These are phyloP conservation scores for Aristolochia fimbriata DNA, from an alignment of 164 flowering plant genomes.

Conservation along the genomic window DNA sequence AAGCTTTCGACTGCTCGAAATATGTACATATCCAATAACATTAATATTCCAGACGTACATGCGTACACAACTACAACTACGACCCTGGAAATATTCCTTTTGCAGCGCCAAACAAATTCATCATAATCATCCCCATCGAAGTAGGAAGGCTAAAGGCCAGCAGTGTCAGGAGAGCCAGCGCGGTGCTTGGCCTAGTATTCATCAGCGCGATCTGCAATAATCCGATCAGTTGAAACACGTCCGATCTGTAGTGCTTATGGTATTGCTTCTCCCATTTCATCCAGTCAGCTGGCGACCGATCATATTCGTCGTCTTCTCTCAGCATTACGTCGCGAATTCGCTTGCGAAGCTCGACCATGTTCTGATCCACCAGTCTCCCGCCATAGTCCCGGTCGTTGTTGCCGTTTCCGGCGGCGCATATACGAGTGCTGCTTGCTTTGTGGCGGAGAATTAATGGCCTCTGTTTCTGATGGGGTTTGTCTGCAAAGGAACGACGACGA, in stretches of 20 bases:
- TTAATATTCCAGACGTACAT: too few species aligned
- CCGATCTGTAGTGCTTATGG: slow-evolving; percentile 22
- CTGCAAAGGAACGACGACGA: too few species aligned
- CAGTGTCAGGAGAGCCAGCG: slow-evolving; percentile 24
- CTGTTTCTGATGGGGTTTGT: too few species aligned
- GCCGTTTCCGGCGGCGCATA: neutral
- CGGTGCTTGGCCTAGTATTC: slow-evolving; percentile 49
- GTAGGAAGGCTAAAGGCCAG: slow-evolving; percentile 26
- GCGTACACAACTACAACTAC: too few species aligned
- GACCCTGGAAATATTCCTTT: neutral
- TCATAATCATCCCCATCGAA: slow-evolving; percentile 13
- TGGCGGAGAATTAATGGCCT: too few species aligned
- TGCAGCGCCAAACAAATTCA: slow-evolving; percentile 16
- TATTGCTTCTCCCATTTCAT: slow-evolving; percentile 53
- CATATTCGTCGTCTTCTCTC: neutral
- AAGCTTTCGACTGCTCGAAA: too few species aligned
- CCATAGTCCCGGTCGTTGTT: neutral
- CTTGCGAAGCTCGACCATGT: slow-evolving; percentile 6
- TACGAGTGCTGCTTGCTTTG: too few species aligned
- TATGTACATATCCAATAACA: too few species aligned
- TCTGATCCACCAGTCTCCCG: slow-evolving; percentile 6
- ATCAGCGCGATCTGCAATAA: slow-evolving; percentile 37
- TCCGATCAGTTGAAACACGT: slow-evolving; percentile 31
- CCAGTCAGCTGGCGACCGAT: slow-evolving; percentile 41
- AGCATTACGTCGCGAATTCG: slow-evolving; percentile 6